A percentile compares a stretch with the other conserved stretches of the same genome.
phyloP scores from a whole-genome alignment of 768 basidiomycete genomes.

The Clitopilus hobsonii region DNA sequence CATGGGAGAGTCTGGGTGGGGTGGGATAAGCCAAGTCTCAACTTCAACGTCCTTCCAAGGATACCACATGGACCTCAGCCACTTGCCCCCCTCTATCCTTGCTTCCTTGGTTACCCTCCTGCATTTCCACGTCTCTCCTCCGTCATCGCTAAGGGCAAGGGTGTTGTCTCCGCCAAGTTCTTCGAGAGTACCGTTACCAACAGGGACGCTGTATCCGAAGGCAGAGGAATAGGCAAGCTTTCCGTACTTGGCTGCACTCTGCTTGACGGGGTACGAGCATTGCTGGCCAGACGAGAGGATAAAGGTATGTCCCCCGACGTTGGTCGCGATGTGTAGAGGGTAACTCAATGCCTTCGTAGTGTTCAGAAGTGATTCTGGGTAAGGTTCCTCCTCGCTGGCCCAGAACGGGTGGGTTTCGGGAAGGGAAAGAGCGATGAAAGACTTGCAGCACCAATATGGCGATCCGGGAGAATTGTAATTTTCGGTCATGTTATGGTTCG shows the following conservation, averaged over 20 bases:
- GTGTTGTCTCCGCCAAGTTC: constrained; percentile 70
- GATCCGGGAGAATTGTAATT: constrained; percentile 79
- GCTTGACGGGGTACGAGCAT: constrained; percentile 75
- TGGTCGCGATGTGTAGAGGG: constrained; percentile 65
- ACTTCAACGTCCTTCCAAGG: constrained; percentile 71
- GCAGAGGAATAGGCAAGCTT: constrained; percentile 75
- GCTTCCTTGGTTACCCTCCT: constrained; percentile 61
- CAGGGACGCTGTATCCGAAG: constrained; percentile 74
- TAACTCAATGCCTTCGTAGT: constrained; percentile 50
- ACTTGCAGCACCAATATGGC: constrained; percentile 81
- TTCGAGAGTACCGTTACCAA: constrained; percentile 61
- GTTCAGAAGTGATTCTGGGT: constrained; percentile 43
- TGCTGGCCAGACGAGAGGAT: constrained; percentile 74
- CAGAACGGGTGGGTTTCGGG: constrained; percentile 71
- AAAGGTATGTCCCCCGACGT: constrained; percentile 61
- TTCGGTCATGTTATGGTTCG: constrained; percentile 72
- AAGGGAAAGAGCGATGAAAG: constrained; percentile 62
- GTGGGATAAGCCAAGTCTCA: constrained; percentile 73
- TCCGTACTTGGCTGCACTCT: constrained; percentile 75
- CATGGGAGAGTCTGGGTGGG: constrained; percentile 46
- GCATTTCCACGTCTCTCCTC: constrained; percentile 70
- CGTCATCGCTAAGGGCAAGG: constrained; percentile 65
- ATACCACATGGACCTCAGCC: constrained; percentile 68
- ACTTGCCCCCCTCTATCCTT: constrained; percentile 43
- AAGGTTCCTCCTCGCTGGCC: constrained; percentile 60